Conservation (phyloP, 495 filamentous ascomycete species). For the Penicillium bovifimosum region DNA sequence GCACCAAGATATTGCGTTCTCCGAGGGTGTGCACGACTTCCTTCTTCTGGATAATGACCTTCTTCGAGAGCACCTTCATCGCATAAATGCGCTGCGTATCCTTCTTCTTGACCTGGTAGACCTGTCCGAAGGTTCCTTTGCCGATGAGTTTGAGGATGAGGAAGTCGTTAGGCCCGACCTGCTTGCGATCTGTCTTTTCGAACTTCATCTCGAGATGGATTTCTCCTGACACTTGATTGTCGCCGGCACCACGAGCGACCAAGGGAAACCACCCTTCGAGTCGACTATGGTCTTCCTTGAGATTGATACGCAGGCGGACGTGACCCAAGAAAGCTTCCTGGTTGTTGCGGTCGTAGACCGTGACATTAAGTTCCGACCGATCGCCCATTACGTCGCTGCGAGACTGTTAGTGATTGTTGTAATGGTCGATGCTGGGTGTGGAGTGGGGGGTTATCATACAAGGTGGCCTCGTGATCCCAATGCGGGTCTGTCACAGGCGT, state of each 20-base stretch:
- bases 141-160: conserved; percentile 93
- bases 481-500: conserved; percentile 78
- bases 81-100: conserved; percentile 94
- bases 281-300: conserved; percentile 60
- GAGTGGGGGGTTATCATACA: conserved; percentile 56
- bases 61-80: conserved; percentile 99
- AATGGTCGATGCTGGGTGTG: neutral
- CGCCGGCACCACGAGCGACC: conserved; percentile 57
- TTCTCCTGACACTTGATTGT: conserved; percentile 78
- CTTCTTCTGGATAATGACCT: conserved; percentile 99
- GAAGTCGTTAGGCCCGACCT: conserved; percentile 96
- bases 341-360: conserved; percentile 82
- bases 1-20: conserved; percentile 93
- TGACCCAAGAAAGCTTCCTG: conserved; percentile 91
- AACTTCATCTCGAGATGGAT: conserved; percentile 81
- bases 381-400: conserved; percentile 91
- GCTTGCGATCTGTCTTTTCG: conserved; percentile 83
- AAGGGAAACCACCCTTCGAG: conserved; percentile 84
- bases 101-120: conserved; percentile 98
- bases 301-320: conserved; percentile 66
- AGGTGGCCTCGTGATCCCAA: conserved; percentile 92
- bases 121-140: conserved; percentile 98
- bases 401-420: conserved; percentile 12
- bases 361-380: conserved; percentile 86
- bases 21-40: conserved; percentile 96